Evolutionary conservation across 768 basidiomycete genomes (phyloP).

Genomic region (Macrolepiota albuminosa): DNA sequence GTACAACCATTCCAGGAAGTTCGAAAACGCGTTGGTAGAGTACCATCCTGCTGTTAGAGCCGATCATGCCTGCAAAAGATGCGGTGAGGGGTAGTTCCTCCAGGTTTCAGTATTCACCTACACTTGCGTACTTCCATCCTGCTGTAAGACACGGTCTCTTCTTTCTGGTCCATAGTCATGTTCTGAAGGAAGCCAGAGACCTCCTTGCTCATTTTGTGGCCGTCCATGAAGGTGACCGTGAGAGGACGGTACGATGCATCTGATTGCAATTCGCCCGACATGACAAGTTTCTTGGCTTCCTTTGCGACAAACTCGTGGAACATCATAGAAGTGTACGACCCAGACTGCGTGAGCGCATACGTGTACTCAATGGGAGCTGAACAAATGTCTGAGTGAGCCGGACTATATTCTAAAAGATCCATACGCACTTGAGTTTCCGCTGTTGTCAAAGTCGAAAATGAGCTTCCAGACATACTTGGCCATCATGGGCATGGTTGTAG

Average conservation of each 20-base stretch:
- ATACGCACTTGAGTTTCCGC: neutral
- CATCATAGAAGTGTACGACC: neutral
- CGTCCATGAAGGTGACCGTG: neutral
- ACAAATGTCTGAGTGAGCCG: neutral
- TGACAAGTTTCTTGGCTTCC: neutral
- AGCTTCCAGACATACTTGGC: neutral
- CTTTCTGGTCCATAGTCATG: neutral
- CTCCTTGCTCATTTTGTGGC: neutral
- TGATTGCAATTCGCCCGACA: neutral
- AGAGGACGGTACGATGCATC: neutral
- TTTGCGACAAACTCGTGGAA: neutral
- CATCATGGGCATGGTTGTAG: neutral
- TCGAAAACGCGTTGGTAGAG: neutral
- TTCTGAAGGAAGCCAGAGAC: neutral
- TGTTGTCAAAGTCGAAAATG: neutral
- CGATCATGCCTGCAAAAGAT: neutral
- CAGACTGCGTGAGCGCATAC: neutral
- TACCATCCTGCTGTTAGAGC: neutral
- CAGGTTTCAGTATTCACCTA: neutral
- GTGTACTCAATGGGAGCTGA: neutral
- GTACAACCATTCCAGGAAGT: neutral
- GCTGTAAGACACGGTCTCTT: neutral
- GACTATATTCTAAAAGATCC: neutral
- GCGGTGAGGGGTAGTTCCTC: neutral
- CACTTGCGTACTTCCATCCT: neutral